Base-by-base conservation (phyloP, 768 basidiomycete species). In the Lactifluus rugatus region DNA sequence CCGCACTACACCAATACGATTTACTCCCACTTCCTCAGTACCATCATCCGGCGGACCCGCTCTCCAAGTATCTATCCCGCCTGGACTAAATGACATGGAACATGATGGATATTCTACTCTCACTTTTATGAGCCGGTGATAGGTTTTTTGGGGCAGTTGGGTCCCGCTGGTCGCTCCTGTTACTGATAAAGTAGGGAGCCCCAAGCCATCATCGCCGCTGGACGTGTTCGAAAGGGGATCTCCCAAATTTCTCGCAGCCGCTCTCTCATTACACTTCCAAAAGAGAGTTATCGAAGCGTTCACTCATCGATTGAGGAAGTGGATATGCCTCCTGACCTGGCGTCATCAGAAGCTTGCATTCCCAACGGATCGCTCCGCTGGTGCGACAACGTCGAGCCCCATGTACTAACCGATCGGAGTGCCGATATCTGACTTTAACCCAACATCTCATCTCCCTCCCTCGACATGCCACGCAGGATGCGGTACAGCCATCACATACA, bases 121-220 rank as follows among this genome's bases (percentile, higher is more conserved):
- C 92, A 36, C 26, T 82, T 81, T 60, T 93, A 89, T 64, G 90
- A 93, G 66, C 76, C 82, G 11, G 89, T 90, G 1, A 82, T 82
- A 52, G 86, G 81, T 62, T 89, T 88, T 2, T 68, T 91, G 58
- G 88, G n/a, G 88, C 61, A 85, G 76, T 57, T 90, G 89, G 89
- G 76, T 91, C 44, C 87, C 87, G 17, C 26, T 62, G 2, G 42
- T 32, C 5, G 17, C 46, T n/a, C 56, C 37, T 13, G 25, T 21
- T 31, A 14, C 32, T 6, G 37, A 56, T 16, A 39, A 31, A 10
- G 32, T 50, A 44, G 32, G 39, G 11, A 13, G 21, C 5, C 17
- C 25, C 6, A 45, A 52, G 16, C 16, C 26, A 9, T 5, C 41
- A 32, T 56, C 60, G 26, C 61, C 61, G 7, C 44, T 64, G 41